These are phyloP conservation scores for Aspergillus homomorphus DNA, from an alignment of 495 filamentous ascomycete genomes.

Conservation along the genomic window DNA sequence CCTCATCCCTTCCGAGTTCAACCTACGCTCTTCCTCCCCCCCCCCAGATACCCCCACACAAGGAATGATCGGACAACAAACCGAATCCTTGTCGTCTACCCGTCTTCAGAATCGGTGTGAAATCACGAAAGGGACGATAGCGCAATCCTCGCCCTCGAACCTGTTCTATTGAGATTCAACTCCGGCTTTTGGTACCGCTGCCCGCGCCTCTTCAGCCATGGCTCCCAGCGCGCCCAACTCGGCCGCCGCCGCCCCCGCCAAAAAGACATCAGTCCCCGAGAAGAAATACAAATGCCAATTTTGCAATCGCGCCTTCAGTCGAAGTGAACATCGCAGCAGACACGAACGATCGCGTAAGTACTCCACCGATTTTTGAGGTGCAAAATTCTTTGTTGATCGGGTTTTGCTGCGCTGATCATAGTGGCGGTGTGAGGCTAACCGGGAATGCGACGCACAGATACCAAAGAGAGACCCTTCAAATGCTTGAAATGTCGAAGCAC, in stretches of 20 bases:
- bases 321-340: conserved; percentile 94
- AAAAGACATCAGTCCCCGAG: conserved; percentile 70
- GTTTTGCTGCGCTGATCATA: neutral
- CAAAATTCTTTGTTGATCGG: neutral
- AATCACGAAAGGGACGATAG: conserved; percentile 52
- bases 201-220: conserved; percentile 38
- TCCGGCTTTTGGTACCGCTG: conserved; percentile 34
- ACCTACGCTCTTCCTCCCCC: conserved; percentile 20
- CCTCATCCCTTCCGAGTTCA: conserved; percentile 40
- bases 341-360: conserved; percentile 98
- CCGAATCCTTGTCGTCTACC: conserved; percentile 45
- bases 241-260: conserved; percentile 55
- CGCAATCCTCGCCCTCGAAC: conserved; percentile 40
- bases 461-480: conserved; percentile 98
- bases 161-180: conserved; percentile 40
- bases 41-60: conserved; percentile 35
- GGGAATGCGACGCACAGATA: conserved; percentile 58
- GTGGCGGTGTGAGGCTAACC: conserved; percentile 9
- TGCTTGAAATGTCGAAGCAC: conserved; percentile 97
- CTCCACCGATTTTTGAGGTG: neutral
- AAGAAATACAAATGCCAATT: conserved; percentile 99
- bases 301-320: conserved; percentile 93
- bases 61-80: conserved; percentile 52
- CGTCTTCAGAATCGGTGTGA: conserved; percentile 51
- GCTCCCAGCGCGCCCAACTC: conserved; percentile 59